Conservation (phyloP, 768 basidiomycete genomes). For the Boletus subparvulus region DNA sequence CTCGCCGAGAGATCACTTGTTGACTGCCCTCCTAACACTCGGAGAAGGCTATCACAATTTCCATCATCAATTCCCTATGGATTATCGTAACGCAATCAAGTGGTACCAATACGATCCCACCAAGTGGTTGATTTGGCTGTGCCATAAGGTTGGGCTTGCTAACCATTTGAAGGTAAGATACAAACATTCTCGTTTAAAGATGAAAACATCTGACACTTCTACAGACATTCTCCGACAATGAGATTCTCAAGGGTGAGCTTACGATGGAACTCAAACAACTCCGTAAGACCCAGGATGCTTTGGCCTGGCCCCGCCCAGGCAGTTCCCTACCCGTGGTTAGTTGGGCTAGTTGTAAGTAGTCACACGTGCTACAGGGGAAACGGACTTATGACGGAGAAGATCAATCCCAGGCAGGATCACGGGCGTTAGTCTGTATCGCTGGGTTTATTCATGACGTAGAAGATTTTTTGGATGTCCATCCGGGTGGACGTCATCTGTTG, state of each 20-base stretch:
- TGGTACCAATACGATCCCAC: too few species aligned
- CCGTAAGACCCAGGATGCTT: background rate
- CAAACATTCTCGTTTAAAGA: background rate
- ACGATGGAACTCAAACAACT: slow-evolving; percentile 3
- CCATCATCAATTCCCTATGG: too few species aligned
- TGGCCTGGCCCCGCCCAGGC: background rate
- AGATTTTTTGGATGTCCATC: slow-evolving; percentile 1
- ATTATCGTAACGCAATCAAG: too few species aligned
- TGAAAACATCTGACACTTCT: background rate
- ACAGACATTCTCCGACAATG: slow-evolving; percentile 3
- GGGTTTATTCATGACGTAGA: slow-evolving; percentile 1
- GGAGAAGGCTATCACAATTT: background rate
- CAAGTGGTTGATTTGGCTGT: too few species aligned
- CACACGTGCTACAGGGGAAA: background rate
- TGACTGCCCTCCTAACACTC: slow-evolving; percentile 1
- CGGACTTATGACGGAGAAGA: background rate
- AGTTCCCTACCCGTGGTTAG: background rate
- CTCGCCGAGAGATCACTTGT: background rate
- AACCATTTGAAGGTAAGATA: background rate
- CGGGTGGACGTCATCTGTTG: background rate
- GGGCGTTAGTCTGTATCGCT: background rate
- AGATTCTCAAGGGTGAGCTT: background rate
- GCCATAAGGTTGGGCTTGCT: background rate
- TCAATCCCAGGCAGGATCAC: background rate
- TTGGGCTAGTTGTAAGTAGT: slow-evolving; percentile 1